Evolutionary conservation across 306 rosid species (phyloP).

Genomic region (Cucurbita pepo): DNA sequence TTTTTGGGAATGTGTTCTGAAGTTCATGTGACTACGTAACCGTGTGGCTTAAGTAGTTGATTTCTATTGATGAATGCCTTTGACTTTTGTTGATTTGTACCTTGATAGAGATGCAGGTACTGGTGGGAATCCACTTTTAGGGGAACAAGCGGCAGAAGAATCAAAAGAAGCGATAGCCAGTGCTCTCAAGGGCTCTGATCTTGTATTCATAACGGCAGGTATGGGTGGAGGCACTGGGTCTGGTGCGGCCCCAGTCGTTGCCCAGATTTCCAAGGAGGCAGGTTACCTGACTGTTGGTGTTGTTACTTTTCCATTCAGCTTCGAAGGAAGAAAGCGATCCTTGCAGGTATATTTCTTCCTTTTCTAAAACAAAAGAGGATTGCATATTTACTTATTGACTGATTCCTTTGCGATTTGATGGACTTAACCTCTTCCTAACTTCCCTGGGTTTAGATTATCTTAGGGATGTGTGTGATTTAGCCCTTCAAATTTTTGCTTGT

Average conservation of each 20-base stretch:
- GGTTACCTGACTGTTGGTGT: slow-evolving; percentile 97
- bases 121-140: slow-evolving; percentile 93
- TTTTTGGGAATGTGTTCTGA: not conserved
- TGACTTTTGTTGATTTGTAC: slow-evolving; percentile 1
- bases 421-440: not conserved
- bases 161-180: slow-evolving; percentile 74
- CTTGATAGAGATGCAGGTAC: slow-evolving; percentile 71
- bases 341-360: slow-evolving; percentile 56
- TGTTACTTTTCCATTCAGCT: slow-evolving; percentile 86
- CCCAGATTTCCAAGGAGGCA: slow-evolving; percentile 86
- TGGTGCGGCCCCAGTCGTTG: slow-evolving; percentile 98
- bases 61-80: not conserved
- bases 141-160: slow-evolving; percentile 98
- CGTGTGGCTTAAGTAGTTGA: not conserved
- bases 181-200: slow-evolving; percentile 90
- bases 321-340: slow-evolving; percentile 97
- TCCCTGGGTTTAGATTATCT: not conserved
- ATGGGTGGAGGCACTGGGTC: slow-evolving; percentile 99
- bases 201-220: slow-evolving; percentile 93
- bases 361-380: not conserved
- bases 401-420: not conserved
- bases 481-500: not conserved
- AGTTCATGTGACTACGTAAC: not conserved
- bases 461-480: not conserved
- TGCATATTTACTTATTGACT: not conserved